Base-by-base conservation (phyloP, 1,284 basidiomycete species). In the Rhodotorula sp. region DNA sequence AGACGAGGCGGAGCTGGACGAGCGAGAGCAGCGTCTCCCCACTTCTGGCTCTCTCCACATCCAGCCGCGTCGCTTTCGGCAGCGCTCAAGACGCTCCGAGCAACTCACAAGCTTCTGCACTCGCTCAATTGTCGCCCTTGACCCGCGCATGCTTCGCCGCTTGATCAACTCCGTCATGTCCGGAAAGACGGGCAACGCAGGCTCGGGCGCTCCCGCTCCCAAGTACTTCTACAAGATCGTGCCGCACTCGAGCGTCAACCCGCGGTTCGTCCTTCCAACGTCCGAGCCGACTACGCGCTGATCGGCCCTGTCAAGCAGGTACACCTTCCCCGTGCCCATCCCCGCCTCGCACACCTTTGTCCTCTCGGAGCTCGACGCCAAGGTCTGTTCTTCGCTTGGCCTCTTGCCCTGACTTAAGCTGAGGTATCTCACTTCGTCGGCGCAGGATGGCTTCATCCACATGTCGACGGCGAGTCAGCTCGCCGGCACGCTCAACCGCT, bases 381-480 rank as follows among this genome's bases (percentile, higher is more conserved):
- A 66, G 68, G 42, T 53, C 34, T 27, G 44, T 41, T 41, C 16
- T 7, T 25, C 10, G 3, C 34, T 9, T 23, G 8, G 16, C n/a
- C 27, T 34, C 56, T 34, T 23, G 7, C 2, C 27, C 13, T 46
- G 8, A 52, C 12, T n/a, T 13, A 8, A 16, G 4, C 42, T 58
- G 25, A 41, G 34, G 19, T 27, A 21, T 8, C 34, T 23, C 7
- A 23, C 42, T 23, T 12, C 23, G 5, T 55, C 62, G 75, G 9
- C 23, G 34, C 34, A 67, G 73, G 62, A 65, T 76, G 86, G 87
- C 25, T 88, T 87, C 81, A 84, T 89, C 61, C 88, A 89, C 79
- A 82, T 89, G 48, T 89, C 87, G 10, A 86, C 86, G 19, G 84
- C 86, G 3, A 56, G 77, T n/a, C 88, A 89, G 79, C 80, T 88